A percentile compares a stretch with the other conserved stretches of the same genome.
Evolutionary conservation across 208 protist species (phyloP).

Genomic region (Naegleria lovaniensis): DNA sequence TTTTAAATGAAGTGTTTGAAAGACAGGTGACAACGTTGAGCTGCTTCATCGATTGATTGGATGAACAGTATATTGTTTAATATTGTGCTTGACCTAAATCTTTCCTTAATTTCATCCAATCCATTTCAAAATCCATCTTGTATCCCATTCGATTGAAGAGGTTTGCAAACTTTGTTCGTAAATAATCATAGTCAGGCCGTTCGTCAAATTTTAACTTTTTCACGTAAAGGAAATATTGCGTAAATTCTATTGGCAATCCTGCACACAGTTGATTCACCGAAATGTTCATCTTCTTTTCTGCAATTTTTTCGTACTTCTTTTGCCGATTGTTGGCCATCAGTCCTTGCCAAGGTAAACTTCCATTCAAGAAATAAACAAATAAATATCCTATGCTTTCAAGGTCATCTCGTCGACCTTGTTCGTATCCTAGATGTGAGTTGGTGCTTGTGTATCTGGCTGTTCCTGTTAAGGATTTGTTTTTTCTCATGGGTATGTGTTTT

Average conservation of each 20-base stretch:
- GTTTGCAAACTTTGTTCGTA: slow-evolving; percentile 93
- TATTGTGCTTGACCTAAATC: background rate
- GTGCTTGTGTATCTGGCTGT: slow-evolving; percentile 92
- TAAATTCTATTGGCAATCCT: slow-evolving; percentile 85
- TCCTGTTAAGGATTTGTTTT: slow-evolving; percentile 83
- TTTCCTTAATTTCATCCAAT: slow-evolving; percentile 76
- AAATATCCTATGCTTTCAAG: slow-evolving; percentile 75
- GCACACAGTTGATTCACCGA: background rate
- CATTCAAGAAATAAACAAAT: slow-evolving; percentile 42
- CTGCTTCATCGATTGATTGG: too few relatives aligned
- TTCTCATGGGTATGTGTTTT: slow-evolving; percentile 72
- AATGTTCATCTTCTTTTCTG: slow-evolving; percentile 17
- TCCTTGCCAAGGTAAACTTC: slow-evolving; percentile 84
- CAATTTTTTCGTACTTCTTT: slow-evolving; percentile 87
- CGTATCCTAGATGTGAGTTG: slow-evolving; percentile 87
- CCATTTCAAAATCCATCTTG: slow-evolving; percentile 95
- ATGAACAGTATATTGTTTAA: background rate
- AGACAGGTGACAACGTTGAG: too few relatives aligned
- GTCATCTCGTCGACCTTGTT: slow-evolving; percentile 75
- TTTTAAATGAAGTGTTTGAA: too few relatives aligned
- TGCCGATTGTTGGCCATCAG: slow-evolving; percentile 71
- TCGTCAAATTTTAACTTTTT: slow-evolving; percentile 94
- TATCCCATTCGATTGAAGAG: slow-evolving; percentile 93
- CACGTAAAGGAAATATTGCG: slow-evolving; percentile 93
- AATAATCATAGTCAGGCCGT: slow-evolving; percentile 96